Evolutionary conservation across 352 stramenopile species (phyloP).

Genomic region (Elongisporangium undulatum): DNA sequence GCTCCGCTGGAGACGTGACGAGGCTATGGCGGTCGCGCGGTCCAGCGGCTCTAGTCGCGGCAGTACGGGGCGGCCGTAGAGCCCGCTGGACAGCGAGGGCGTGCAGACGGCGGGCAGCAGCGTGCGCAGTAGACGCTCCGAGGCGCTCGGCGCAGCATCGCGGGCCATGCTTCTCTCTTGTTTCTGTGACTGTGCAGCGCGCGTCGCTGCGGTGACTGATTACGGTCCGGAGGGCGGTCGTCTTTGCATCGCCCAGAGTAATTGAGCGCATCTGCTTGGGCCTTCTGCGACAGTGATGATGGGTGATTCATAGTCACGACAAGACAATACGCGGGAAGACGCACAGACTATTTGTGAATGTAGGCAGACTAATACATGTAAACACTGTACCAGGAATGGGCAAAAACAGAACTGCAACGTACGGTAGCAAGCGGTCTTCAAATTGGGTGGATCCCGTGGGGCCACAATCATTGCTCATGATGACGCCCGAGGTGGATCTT

Average conservation of each 20-base stretch:
- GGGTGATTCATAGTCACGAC: neutral
- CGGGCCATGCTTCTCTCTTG: neutral
- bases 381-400: neutral
- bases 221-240: neutral
- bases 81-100: neutral
- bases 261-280: neutral
- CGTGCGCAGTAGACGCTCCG: neutral
- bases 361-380: neutral
- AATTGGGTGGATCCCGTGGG: neutral
- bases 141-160: neutral
- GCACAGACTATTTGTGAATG: neutral
- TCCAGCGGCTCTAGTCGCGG: neutral
- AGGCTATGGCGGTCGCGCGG: neutral
- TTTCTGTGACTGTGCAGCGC: neutral
- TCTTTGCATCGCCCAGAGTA: neutral
- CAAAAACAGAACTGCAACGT: neutral
- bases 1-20: neutral
- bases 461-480: neutral
- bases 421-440: neutral
- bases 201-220: neutral
- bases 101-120: neutral
- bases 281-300: neutral
- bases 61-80: neutral
- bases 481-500: neutral
- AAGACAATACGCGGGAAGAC: neutral